Conservation (phyloP, 176 grass and related monocot genomes). For the Phoenix roebelenii region DNA sequence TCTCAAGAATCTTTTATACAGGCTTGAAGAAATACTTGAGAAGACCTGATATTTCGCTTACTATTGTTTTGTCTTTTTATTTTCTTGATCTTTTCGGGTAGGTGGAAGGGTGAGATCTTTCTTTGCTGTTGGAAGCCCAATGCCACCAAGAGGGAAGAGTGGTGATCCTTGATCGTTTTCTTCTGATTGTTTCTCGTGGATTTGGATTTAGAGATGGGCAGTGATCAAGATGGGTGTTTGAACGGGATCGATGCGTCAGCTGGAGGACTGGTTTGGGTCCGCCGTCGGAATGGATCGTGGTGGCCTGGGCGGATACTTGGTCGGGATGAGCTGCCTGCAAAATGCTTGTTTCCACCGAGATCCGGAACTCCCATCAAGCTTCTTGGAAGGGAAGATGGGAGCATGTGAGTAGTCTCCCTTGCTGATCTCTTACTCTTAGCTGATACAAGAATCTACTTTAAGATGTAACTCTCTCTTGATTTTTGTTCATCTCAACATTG, state of each 20-base stretch:
- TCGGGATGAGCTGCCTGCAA: slow-evolving; percentile 31
- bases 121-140: too few species aligned
- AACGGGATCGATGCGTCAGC: slow-evolving; percentile 21
- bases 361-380: slow-evolving; percentile 48
- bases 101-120: too few species aligned
- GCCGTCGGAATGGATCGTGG: slow-evolving; percentile 53
- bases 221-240: slow-evolving; percentile 28
- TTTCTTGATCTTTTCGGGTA: too few species aligned
- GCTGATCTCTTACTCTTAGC: not conserved
- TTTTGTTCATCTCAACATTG: not conserved
- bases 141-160: too few species aligned
- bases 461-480: not conserved
- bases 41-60: too few species aligned
- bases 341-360: slow-evolving; percentile 18
- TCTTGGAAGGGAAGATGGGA: slow-evolving; percentile 45
- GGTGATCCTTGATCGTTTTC: too few species aligned
- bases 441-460: too few species aligned
- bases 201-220: slow-evolving; percentile 14
- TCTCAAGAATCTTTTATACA: too few species aligned
- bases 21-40: too few species aligned
- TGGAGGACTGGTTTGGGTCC: slow-evolving; percentile 55
- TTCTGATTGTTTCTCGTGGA: too few species aligned
- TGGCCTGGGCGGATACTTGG: slow-evolving; percentile 55
- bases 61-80: too few species aligned
- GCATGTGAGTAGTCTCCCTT: slow-evolving; percentile 23